Evolutionary conservation across 2,329 filamentous ascomycete genomes (phyloP).

Genomic region (Sporothrix brunneoviolacea): DNA sequence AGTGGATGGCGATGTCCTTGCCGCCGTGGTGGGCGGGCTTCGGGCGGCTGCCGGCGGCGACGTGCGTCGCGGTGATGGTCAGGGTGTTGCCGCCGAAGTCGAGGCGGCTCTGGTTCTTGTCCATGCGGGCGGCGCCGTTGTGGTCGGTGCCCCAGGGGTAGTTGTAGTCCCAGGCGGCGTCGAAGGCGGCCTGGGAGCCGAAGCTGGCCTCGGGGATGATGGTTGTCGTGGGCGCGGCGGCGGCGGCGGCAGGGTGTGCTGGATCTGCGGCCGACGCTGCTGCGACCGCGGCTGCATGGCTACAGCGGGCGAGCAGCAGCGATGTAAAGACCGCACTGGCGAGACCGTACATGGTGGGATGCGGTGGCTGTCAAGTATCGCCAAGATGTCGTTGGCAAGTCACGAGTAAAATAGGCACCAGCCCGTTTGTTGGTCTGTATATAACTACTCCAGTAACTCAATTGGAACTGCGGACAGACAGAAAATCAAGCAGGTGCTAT

Average conservation of each 20-base stretch:
- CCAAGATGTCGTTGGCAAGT: too few species aligned
- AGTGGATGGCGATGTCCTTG: slow-evolving; percentile 40
- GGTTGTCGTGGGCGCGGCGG: slow-evolving; percentile 24
- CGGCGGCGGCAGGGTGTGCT: neutral
- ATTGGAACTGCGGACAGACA: too few species aligned
- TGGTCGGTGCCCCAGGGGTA: slow-evolving; percentile 54
- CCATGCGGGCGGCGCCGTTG: slow-evolving; percentile 52
- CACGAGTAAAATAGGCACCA: too few species aligned
- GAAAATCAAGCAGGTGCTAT: too few species aligned
- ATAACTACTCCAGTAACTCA: too few species aligned
- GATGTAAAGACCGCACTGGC: too few species aligned
- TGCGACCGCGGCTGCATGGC: neutral
- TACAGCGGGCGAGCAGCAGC: neutral
- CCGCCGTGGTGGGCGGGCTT: slow-evolving; percentile 31
- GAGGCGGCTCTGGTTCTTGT: slow-evolving; percentile 37
- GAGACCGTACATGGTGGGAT: neutral
- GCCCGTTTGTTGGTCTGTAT: too few species aligned
- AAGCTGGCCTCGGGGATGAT: slow-evolving; percentile 35
- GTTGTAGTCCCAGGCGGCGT: slow-evolving; percentile 42
- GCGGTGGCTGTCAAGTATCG: too few species aligned
- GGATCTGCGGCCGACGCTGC: too few species aligned
- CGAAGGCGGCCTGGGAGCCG: slow-evolving; percentile 32
- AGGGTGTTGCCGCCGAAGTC: slow-evolving; percentile 30
- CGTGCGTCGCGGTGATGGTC: slow-evolving; percentile 41
- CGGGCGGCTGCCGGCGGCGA: slow-evolving; percentile 29